These are phyloP conservation scores for Jackrogersella multiformis DNA, from an alignment of 495 filamentous ascomycete species.

Conservation along the genomic window DNA sequence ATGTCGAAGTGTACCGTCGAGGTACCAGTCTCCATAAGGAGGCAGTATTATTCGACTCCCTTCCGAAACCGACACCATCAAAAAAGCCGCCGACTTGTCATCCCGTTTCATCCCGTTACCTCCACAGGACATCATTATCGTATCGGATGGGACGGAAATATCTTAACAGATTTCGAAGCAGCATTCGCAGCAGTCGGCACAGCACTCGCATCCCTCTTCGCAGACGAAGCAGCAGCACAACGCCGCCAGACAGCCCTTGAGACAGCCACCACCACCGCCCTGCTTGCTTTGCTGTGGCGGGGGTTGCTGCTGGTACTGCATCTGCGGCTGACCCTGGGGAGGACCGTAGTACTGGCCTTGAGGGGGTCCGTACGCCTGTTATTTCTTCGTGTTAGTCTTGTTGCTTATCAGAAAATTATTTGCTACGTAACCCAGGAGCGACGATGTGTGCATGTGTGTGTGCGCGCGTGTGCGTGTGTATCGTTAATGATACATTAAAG, in stretches of 20 bases:
- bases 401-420: not conserved
- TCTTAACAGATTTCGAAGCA: constrained; percentile 62
- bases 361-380: constrained; percentile 45
- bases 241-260: constrained; percentile 71
- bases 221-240: constrained; percentile 83
- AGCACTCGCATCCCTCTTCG: constrained; percentile 82
- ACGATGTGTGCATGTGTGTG: not conserved
- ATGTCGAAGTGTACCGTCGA: constrained; percentile 23
- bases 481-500: constrained; percentile 7
- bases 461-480: too few relatives aligned
- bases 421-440: not conserved
- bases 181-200: constrained; percentile 74
- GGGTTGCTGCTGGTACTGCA: constrained; percentile 70
- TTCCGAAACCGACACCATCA: constrained; percentile 7
- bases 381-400: constrained; percentile 18
- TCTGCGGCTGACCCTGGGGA: constrained; percentile 42
- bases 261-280: constrained; percentile 67
- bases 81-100: constrained; percentile 7
- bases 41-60: constrained; percentile 24
- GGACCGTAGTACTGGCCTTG: constrained; percentile 42
- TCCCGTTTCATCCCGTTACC: constrained; percentile 11
- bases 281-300: constrained; percentile 58
- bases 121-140: constrained; percentile 25
- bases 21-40: constrained; percentile 7
- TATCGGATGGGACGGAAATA: constrained; percentile 7